Conservation (phyloP, 2,329 filamentous ascomycete species). For the Fusarium odoratissimum region DNA sequence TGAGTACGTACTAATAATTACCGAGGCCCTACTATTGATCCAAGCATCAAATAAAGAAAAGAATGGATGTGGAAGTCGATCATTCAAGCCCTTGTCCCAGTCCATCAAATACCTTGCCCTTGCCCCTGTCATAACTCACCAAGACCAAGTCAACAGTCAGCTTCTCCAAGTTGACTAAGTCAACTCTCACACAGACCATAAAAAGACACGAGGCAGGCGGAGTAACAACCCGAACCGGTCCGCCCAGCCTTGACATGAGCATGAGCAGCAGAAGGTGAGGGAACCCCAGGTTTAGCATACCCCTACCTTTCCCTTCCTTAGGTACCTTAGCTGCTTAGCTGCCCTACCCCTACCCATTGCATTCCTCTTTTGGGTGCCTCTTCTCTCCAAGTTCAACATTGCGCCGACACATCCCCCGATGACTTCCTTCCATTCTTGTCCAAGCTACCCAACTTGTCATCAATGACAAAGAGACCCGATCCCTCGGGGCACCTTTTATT, state of each 20-base stretch:
- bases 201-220: constrained; percentile 37
- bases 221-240: constrained; percentile 38
- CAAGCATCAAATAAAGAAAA: not conserved
- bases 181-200: constrained; percentile 15
- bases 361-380: constrained; percentile 12
- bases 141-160: not conserved
- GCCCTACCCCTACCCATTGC: not conserved
- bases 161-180: not conserved
- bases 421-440: constrained; percentile 3
- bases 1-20: not conserved
- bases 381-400: constrained; percentile 9
- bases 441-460: constrained; percentile 4
- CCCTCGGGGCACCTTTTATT: constrained; percentile 13
- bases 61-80: constrained; percentile 18
- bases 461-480: constrained; percentile 22
- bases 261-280: constrained; percentile 8
- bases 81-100: constrained; percentile 26
- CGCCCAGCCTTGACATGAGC: constrained; percentile 29
- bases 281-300: constrained; percentile 35
- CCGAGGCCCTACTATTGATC: constrained; percentile 13
- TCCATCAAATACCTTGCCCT: constrained; percentile 10
- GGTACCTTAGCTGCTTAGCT: not conserved
- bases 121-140: not conserved
- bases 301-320: not conserved
- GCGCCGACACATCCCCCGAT: constrained; percentile 13